Conservation (phyloP, 129 eudicot genomes). For the Gnaphalium uliginosum region DNA sequence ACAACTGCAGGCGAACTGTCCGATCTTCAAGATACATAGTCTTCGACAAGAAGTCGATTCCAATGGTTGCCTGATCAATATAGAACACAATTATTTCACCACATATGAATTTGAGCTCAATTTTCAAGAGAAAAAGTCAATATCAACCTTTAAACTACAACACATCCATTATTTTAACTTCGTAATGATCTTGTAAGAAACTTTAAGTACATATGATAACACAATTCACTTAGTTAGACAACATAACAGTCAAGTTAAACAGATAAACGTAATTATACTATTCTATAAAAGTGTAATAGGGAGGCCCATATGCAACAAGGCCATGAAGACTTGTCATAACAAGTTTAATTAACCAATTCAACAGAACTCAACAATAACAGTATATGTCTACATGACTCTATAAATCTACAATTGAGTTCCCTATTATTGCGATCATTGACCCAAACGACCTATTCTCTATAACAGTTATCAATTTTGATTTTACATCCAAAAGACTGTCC, state of each 20-base stretch:
- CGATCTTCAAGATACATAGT: slow-evolving; percentile 72
- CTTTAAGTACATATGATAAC: not conserved
- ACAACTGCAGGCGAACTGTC: slow-evolving; percentile 63
- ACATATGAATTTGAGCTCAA: not conserved
- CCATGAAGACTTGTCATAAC: not conserved
- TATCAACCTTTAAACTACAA: slow-evolving; percentile 10
- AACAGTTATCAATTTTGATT: not conserved
- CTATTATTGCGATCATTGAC: not conserved
- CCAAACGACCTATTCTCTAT: not conserved
- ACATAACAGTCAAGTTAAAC: not conserved
- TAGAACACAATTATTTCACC: slow-evolving; percentile 14
- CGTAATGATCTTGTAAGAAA: slow-evolving; percentile 10
- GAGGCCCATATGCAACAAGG: not conserved
- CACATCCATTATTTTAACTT: not conserved
- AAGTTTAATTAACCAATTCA: slow-evolving; percentile 7
- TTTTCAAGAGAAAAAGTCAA: not conserved
- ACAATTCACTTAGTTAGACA: slow-evolving; percentile 2
- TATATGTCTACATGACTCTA: not conserved
- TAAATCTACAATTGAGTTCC: not conserved
- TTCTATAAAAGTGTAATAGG: slow-evolving; percentile 1
- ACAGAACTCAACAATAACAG: slow-evolving; percentile 3
- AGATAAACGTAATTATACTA: not conserved
- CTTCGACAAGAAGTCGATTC: slow-evolving; percentile 65
- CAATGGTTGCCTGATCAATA: slow-evolving; percentile 64
- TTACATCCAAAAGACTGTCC: not conserved